Conservation (phyloP, 2,329 filamentous ascomycete genomes). For the Aspergillus tamarii region DNA sequence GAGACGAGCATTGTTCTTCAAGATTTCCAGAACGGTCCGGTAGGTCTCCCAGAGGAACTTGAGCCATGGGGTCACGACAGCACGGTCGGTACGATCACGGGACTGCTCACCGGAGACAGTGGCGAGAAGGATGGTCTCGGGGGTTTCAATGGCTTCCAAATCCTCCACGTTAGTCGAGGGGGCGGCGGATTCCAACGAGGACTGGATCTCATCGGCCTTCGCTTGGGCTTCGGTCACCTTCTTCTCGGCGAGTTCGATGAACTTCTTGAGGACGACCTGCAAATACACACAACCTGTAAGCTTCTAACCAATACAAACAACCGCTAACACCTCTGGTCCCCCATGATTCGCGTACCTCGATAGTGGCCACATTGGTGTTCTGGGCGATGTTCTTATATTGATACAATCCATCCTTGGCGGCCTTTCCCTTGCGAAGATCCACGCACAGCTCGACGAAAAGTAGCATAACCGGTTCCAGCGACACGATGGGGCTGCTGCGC, state of each 20-base stretch:
- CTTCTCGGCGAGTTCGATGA: conserved; percentile 93
- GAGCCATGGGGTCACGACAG: conserved; percentile 97
- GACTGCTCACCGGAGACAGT: conserved; percentile 98
- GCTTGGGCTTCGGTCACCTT: conserved; percentile 96
- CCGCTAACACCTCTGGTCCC: background rate
- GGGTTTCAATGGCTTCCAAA: conserved; percentile 94
- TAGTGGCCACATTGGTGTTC: conserved; percentile 97
- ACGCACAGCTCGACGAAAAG: conserved; percentile 96
- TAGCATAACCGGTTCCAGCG: conserved; percentile 97
- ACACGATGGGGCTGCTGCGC: conserved; percentile 93
- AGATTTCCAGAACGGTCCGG: conserved; percentile 94
- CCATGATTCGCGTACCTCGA: conserved; percentile 66
- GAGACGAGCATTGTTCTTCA: conserved; percentile 97
- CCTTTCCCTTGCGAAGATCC: conserved; percentile 96
- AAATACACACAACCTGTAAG: conserved; percentile 17
- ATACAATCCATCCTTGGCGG: conserved; percentile 97
- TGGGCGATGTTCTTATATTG: conserved; percentile 99
- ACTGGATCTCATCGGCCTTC: conserved; percentile 95
- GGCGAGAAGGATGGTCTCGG: conserved; percentile 95
- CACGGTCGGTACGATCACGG: conserved; percentile 93
- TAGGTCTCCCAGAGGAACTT: conserved; percentile 99
- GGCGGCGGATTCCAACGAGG: conserved; percentile 74
- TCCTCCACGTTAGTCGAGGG: conserved; percentile 82
- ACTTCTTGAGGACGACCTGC: conserved; percentile 89
- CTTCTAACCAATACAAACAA: conserved; percentile 9